Evolutionary conservation across 148 eudicot genomes (phyloP).

Genomic region (Fallopia convolvulus): DNA sequence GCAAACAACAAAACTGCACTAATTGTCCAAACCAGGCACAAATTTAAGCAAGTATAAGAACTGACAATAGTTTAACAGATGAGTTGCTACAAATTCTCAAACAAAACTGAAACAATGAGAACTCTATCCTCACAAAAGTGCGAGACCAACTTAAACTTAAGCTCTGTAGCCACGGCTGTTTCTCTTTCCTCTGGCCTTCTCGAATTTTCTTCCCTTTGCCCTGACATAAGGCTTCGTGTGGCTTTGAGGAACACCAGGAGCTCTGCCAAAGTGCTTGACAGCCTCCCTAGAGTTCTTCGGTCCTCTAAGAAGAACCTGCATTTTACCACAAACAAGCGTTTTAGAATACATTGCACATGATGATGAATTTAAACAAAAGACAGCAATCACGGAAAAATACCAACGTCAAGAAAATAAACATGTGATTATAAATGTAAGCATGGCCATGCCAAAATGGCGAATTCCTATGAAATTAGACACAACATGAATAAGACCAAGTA

Average conservation of each 20-base stretch:
- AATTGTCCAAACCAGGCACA: not conserved
- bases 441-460: no score
- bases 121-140: not conserved
- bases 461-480: no score
- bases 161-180: slow-evolving; percentile 35
- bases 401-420: no score
- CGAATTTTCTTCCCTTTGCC: slow-evolving; percentile 31
- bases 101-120: not conserved
- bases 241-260: slow-evolving; percentile 43
- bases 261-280: slow-evolving; percentile 37
- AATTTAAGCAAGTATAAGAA: not conserved
- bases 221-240: slow-evolving; percentile 40
- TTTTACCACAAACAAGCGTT: not conserved
- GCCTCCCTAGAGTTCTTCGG: slow-evolving; percentile 39
- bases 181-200: slow-evolving; percentile 40
- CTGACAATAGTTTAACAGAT: not conserved
- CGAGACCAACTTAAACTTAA: slow-evolving; percentile 11
- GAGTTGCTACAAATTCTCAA: not conserved
- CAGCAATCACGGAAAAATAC: not conserved
- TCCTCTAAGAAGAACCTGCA: slow-evolving; percentile 37
- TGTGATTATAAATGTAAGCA: no score
- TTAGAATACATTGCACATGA: not conserved
- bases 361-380: not conserved
- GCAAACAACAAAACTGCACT: not conserved
- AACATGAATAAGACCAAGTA: no score